phyloP scores from a whole-genome alignment of 768 basidiomycete genomes.

The Mycena galericulata region DNA sequence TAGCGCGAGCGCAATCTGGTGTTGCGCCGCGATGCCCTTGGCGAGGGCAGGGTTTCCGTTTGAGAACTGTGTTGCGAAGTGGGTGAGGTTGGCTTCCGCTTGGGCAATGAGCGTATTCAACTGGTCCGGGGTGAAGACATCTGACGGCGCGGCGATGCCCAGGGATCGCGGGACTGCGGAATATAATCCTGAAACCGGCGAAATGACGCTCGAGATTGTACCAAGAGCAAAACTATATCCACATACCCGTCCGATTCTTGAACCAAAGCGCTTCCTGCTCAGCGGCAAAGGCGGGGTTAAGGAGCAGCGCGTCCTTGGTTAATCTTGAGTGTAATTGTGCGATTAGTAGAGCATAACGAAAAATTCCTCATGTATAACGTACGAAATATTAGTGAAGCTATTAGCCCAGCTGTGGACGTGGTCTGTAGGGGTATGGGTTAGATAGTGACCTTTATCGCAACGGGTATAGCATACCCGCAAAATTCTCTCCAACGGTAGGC shows the following conservation, averaged over 20 bases:
- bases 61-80: constrained; percentile 43
- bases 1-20: constrained; percentile 38
- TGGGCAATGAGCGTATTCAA: constrained; percentile 33
- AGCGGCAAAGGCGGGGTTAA: constrained; percentile 38
- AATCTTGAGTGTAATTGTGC: constrained; percentile 27
- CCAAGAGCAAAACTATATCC: not conserved
- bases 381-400: constrained; percentile 47
- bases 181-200: constrained; percentile 34
- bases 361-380: constrained; percentile 4
- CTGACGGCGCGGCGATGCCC: constrained; percentile 42
- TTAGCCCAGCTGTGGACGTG: constrained; percentile 51
- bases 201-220: not conserved
- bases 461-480: constrained; percentile 63
- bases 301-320: constrained; percentile 41
- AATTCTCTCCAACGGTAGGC: no score
- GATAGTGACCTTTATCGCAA: constrained; percentile 37
- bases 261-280: constrained; percentile 45
- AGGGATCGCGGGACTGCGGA: constrained; percentile 47
- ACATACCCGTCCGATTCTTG: constrained; percentile 44
- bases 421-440: constrained; percentile 32
- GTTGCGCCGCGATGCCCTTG: constrained; percentile 46
- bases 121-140: constrained; percentile 39
- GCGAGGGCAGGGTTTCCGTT: constrained; percentile 47
- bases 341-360: not conserved
- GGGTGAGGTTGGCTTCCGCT: constrained; percentile 37